Conservation (phyloP, 306 rosid species). For the Acacia crassicarpa region DNA sequence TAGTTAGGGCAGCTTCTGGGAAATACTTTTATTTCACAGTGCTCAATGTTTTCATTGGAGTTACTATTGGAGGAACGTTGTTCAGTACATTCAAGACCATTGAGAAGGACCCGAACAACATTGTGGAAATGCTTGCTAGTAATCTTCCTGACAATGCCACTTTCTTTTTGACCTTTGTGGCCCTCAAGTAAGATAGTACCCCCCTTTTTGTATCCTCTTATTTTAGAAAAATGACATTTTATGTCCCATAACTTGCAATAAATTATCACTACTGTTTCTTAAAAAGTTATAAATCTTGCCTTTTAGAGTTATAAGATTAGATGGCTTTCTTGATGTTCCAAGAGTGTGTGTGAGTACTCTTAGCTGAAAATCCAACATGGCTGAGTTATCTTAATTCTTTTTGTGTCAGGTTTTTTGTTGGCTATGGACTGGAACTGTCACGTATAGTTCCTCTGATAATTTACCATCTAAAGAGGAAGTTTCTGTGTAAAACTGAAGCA, state of each 20-base stretch:
- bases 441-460: slow-evolving; percentile 83
- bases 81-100: slow-evolving; percentile 55
- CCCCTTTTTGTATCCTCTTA: background rate
- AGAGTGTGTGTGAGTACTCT: background rate
- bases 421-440: slow-evolving; percentile 91
- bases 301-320: background rate
- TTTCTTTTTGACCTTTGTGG: slow-evolving; percentile 87
- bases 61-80: slow-evolving; percentile 81
- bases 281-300: background rate
- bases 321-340: background rate
- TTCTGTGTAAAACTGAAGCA: slow-evolving; percentile 76
- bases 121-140: slow-evolving; percentile 46
- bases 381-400: background rate
- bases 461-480: slow-evolving; percentile 88
- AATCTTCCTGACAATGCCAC: slow-evolving; percentile 83
- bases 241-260: background rate
- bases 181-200: slow-evolving; percentile 69
- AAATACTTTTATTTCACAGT: slow-evolving; percentile 79
- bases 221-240: background rate
- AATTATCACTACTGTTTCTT: background rate
- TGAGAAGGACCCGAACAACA: slow-evolving; percentile 37
- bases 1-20: slow-evolving; percentile 83
- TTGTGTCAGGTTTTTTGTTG: slow-evolving; percentile 76
- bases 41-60: slow-evolving; percentile 85
- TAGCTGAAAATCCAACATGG: background rate